Conservation (phyloP, 2,329 filamentous ascomycete species). For the Chrysoporthe puriensis region DNA sequence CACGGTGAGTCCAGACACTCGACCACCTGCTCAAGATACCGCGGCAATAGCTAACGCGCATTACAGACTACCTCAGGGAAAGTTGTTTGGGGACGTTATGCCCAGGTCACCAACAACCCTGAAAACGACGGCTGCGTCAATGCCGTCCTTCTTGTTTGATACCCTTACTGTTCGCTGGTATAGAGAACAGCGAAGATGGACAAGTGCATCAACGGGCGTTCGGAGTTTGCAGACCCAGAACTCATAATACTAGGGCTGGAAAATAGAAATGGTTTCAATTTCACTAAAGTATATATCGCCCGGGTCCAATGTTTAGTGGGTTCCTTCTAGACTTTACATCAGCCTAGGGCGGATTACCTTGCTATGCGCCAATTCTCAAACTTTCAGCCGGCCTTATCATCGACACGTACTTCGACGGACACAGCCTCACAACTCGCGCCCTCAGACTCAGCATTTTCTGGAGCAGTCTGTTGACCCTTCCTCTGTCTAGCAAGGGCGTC, state of each 20-base stretch:
- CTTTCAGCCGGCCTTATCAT: slow-evolving; percentile 16
- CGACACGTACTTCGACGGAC: slow-evolving; percentile 13
- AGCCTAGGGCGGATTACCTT: not conserved
- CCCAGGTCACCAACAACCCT: slow-evolving; percentile 65
- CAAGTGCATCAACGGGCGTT: slow-evolving; percentile 19
- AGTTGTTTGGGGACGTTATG: slow-evolving; percentile 88
- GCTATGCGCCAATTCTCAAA: not conserved
- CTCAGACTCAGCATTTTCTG: not conserved
- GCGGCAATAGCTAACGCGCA: not conserved
- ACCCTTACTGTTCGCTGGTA: not conserved
- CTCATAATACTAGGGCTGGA: not conserved
- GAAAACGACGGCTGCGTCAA: slow-evolving; percentile 43
- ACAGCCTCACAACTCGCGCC: slow-evolving; percentile 12
- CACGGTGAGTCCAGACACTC: slow-evolving; percentile 46
- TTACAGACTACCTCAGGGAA: slow-evolving; percentile 77
- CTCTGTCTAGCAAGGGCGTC: slow-evolving; percentile 7
- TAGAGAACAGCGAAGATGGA: not conserved
- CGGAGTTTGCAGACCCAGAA: slow-evolving; percentile 10
- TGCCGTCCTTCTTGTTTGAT: slow-evolving; percentile 36
- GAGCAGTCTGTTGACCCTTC: slow-evolving; percentile 1
- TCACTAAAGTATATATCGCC: not conserved
- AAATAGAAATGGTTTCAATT: slow-evolving; percentile 1
- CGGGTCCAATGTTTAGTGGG: not conserved
- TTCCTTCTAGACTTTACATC: not conserved
- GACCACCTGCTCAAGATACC: too few relatives aligned